Evolutionary conservation across 2,329 filamentous ascomycete genomes (phyloP).

Genomic region (Aureobasidium sp.): DNA sequence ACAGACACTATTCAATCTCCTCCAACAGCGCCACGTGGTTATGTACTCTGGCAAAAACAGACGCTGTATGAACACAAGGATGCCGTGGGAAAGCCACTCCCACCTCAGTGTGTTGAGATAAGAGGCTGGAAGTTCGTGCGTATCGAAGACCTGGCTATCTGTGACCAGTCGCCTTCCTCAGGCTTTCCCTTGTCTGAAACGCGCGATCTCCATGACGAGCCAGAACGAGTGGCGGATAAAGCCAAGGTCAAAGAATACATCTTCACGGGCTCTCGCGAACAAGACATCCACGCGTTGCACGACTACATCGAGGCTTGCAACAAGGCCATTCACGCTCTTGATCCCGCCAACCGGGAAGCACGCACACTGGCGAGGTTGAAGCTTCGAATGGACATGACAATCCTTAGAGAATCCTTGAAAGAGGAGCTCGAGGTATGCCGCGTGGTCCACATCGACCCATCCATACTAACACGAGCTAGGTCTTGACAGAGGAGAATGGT

Average conservation of each 20-base stretch:
- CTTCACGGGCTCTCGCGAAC: slow-evolving; percentile 1
- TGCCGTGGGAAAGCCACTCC: neutral
- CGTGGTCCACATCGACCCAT: neutral
- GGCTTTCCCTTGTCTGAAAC: neutral
- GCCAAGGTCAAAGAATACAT: slow-evolving; percentile 3
- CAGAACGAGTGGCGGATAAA: neutral
- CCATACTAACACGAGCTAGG: neutral
- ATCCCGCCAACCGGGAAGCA: neutral
- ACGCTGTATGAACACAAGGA: neutral
- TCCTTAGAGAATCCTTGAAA: neutral
- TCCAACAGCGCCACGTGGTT: neutral
- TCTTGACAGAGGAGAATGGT: neutral
- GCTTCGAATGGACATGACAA: neutral
- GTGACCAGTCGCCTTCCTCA: neutral
- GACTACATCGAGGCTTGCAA: neutral
- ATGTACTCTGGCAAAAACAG: slow-evolving; percentile 5
- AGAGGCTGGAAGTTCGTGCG: neutral
- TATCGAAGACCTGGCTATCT: neutral
- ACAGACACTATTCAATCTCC: neutral
- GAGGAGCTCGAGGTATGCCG: neutral
- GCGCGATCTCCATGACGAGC: neutral
- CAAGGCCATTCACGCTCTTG: neutral
- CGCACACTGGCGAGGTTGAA: neutral
- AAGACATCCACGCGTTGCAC: neutral
- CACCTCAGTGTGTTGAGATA: neutral